phyloP scores from a whole-genome alignment of 768 basidiomycete species.

The Phlegmacium glaucopus region DNA sequence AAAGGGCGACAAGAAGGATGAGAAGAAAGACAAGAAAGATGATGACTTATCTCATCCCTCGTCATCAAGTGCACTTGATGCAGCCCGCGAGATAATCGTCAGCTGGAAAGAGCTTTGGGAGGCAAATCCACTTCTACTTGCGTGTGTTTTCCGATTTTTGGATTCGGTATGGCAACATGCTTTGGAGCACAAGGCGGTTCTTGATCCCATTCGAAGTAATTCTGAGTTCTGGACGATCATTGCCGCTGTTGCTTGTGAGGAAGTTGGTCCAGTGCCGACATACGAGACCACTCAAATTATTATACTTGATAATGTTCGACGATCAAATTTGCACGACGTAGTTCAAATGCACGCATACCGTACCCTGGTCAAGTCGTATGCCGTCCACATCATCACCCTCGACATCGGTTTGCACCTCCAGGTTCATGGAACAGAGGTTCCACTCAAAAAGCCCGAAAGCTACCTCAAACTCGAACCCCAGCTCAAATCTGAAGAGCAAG shows the following conservation, averaged over 20 bases:
- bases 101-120: constrained; percentile 79
- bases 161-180: constrained; percentile 79
- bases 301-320: constrained; percentile 44
- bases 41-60: constrained; percentile 15
- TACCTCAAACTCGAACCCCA: constrained; percentile 52
- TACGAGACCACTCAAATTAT: constrained; percentile 52
- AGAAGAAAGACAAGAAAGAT: constrained; percentile 34
- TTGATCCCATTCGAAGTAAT: constrained; percentile 56
- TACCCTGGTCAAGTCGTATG: constrained; percentile 68
- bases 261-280: constrained; percentile 73
- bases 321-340: constrained; percentile 56
- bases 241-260: constrained; percentile 56
- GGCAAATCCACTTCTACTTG: constrained; percentile 69
- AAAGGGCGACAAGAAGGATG: constrained; percentile 31
- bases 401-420: constrained; percentile 67
- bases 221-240: constrained; percentile 70
- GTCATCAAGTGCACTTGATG: constrained; percentile 56
- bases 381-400: constrained; percentile 67
- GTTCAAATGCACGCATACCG: constrained; percentile 67
- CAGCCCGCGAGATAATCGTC: constrained; percentile 62
- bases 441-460: constrained; percentile 52
- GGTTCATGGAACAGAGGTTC: constrained; percentile 30
- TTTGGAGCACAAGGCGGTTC: constrained; percentile 60
- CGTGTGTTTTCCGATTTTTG: constrained; percentile 72
- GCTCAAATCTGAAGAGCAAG: constrained; percentile 60